phyloP scores from a whole-genome alignment of 2,329 filamentous ascomycete genomes.

The Decorospora gaudefroyi region DNA sequence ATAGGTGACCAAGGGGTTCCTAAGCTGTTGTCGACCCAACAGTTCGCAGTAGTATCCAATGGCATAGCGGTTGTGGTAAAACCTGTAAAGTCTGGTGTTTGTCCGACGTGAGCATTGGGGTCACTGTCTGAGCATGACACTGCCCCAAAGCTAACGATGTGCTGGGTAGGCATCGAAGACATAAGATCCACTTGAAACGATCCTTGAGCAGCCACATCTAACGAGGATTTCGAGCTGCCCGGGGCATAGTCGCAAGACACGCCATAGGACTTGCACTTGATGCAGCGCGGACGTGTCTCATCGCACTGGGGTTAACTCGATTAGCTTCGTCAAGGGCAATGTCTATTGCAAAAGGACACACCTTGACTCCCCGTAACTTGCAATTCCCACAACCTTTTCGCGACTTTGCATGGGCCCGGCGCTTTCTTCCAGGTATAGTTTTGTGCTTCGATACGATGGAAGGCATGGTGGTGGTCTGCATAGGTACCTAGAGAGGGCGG shows the following conservation, averaged over 20 bases:
- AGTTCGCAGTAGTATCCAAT: not conserved
- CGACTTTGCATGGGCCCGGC: slow-evolving; percentile 57
- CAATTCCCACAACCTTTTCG: slow-evolving; percentile 61
- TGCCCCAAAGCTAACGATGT: not conserved
- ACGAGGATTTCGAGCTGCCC: slow-evolving; percentile 33
- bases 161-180: not conserved
- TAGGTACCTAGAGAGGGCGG: not conserved
- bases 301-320: slow-evolving; percentile 54
- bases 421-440: slow-evolving; percentile 24
- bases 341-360: slow-evolving; percentile 28
- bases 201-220: slow-evolving; percentile 42
- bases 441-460: slow-evolving; percentile 11
- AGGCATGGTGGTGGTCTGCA: slow-evolving; percentile 17
- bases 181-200: slow-evolving; percentile 31
- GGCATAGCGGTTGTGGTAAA: too few relatives aligned
- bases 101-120: not conserved
- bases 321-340: not conserved
- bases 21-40: not conserved
- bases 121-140: not conserved
- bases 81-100: not conserved
- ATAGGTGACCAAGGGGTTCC: slow-evolving; percentile 10
- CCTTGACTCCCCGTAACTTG: slow-evolving; percentile 60
- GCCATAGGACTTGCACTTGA: slow-evolving; percentile 55
- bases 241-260: slow-evolving; percentile 58
- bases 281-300: slow-evolving; percentile 56